These are phyloP conservation scores for Sporothrix euskadiensis DNA, from an alignment of 2,329 filamentous ascomycete species.

Conservation along the genomic window DNA sequence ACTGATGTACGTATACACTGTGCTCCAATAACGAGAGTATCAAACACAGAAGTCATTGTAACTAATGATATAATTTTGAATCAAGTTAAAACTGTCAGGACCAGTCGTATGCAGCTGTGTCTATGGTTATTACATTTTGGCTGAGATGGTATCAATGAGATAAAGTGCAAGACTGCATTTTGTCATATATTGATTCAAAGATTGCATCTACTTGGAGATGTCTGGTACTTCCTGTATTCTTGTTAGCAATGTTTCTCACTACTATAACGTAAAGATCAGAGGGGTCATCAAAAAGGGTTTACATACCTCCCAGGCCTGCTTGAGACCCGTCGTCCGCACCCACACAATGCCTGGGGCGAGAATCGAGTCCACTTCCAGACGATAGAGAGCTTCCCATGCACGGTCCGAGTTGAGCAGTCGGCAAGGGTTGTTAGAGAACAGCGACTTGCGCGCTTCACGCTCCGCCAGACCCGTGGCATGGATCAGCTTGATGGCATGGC, in stretches of 20 bases:
- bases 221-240: background rate
- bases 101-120: too few relatives aligned
- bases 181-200: background rate
- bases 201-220: background rate
- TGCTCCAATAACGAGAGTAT: too few relatives aligned
- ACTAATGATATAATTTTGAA: too few relatives aligned
- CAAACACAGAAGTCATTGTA: too few relatives aligned
- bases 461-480: conserved; percentile 66
- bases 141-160: too few relatives aligned
- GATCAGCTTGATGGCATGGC: conserved; percentile 75
- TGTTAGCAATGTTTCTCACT: background rate
- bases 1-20: too few relatives aligned
- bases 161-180: background rate
- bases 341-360: conserved; percentile 56
- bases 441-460: conserved; percentile 42
- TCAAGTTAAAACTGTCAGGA: too few relatives aligned
- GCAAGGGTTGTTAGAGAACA: conserved; percentile 50
- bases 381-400: conserved; percentile 61
- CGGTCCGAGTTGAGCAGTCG: conserved; percentile 55
- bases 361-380: conserved; percentile 64
- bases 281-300: background rate
- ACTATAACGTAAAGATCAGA: background rate
- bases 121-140: too few relatives aligned
- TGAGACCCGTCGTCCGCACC: conserved; percentile 63
- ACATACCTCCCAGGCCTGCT: conserved; percentile 61